These are phyloP conservation scores for Zygosaccharomyces sapae DNA, from an alignment of 1,139 yeast genomes.

Conservation along the genomic window DNA sequence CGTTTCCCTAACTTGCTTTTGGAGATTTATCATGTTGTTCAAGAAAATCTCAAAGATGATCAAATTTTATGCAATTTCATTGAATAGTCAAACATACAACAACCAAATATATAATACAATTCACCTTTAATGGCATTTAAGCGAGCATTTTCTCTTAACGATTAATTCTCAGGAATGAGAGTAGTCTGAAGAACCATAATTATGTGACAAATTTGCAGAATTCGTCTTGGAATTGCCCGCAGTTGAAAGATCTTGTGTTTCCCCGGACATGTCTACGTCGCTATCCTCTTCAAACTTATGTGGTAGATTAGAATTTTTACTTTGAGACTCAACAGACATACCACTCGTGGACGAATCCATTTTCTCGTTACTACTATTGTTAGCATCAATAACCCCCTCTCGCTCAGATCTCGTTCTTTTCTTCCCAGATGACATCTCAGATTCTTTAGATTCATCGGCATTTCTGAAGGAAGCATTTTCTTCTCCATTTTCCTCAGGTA, in stretches of 20 bases:
- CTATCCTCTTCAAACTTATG: conserved; percentile 15
- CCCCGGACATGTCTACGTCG: conserved; percentile 12
- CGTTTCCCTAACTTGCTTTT: conserved; percentile 77
- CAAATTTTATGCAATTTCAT: conserved; percentile 54
- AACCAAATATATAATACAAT: not conserved
- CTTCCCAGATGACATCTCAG: not conserved
- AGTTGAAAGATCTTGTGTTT: conserved; percentile 5
- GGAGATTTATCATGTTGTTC: conserved; percentile 66
- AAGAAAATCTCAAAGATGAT: conserved; percentile 54
- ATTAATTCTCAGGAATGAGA: not conserved
- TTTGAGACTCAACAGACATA: conserved; percentile 11
- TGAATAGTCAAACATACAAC: conserved; percentile 29
- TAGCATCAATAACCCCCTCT: conserved; percentile 9
- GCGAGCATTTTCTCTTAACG: not conserved
- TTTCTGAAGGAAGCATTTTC: not conserved
- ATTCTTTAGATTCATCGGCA: not conserved
- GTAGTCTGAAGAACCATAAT: not conserved
- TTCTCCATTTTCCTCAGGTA: conserved; percentile 3
- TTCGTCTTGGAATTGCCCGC: not conserved
- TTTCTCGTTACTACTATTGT: conserved; percentile 6
- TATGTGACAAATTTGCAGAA: not conserved
- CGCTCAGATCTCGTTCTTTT: conserved; percentile 10
- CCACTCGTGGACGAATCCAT: not conserved
- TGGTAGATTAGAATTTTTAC: conserved; percentile 23
- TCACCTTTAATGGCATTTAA: not conserved